Conservation (phyloP, 352 stramenopile species). For the Pelagophyceae sp. region DNA sequence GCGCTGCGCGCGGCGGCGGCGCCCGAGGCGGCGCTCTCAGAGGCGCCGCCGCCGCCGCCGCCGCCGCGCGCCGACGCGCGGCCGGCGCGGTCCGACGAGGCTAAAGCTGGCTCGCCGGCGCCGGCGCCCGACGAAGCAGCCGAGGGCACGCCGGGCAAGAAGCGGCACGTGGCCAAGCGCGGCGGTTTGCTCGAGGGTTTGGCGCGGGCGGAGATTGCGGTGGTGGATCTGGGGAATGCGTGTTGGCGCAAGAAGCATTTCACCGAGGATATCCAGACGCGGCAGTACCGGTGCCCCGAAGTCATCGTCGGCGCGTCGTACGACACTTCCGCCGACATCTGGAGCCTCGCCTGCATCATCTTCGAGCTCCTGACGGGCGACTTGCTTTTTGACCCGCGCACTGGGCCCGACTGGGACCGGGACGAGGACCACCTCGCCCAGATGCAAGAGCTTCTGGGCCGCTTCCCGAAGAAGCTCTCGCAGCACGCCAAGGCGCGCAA, state of each 20-base stretch:
- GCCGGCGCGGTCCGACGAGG: background rate
- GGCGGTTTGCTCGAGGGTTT: conserved; percentile 32
- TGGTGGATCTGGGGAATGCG: conserved; percentile 98
- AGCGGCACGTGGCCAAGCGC: background rate
- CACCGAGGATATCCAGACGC: conserved; percentile 98
- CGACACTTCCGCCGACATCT: conserved; percentile 95
- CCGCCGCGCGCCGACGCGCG: background rate
- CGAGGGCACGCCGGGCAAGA: too few species aligned
- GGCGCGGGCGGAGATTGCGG: conserved; percentile 39
- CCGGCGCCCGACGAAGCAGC: background rate
- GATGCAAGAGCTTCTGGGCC: conserved; percentile 95
- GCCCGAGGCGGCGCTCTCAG: background rate
- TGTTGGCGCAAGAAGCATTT: conserved; percentile 99
- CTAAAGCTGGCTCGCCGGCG: background rate
- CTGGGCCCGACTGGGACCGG: conserved; percentile 72
- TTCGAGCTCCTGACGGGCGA: conserved; percentile 99
- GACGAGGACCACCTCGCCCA: conserved; percentile 95
- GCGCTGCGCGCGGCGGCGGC: background rate
- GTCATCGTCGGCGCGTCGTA: conserved; percentile 89
- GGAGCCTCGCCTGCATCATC: conserved; percentile 92
- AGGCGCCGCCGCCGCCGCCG: background rate
- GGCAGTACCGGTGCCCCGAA: conserved; percentile 98
- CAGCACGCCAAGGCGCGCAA: conserved; percentile 81
- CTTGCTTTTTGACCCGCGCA: conserved; percentile 95
- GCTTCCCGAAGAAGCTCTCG: conserved; percentile 88